These are phyloP conservation scores for Carex parvula DNA, from an alignment of 176 grass and related monocot genomes.

Conservation along the genomic window DNA sequence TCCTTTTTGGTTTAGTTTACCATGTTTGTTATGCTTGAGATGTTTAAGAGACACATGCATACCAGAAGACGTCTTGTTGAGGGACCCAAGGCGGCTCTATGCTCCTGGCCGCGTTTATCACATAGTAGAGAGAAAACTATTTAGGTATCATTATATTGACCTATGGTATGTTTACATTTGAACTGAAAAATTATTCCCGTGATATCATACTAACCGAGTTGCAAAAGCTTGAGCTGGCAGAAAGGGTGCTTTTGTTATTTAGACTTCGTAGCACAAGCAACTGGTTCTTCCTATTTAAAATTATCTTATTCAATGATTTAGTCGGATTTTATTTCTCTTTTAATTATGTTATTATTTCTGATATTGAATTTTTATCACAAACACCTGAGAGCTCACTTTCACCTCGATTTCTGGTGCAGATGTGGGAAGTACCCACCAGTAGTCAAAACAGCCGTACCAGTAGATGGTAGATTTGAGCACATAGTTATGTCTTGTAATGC, in stretches of 20 bases:
- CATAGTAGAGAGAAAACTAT: slow-evolving; percentile 81
- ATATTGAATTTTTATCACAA: neutral
- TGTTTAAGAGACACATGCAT: slow-evolving; percentile 89
- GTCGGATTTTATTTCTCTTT: neutral
- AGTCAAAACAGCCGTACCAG: slow-evolving; percentile 88
- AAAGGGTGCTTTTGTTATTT: neutral
- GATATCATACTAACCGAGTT: neutral
- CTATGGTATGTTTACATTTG: neutral
- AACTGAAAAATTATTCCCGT: neutral
- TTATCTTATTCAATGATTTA: neutral
- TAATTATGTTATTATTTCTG: neutral
- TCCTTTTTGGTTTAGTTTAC: slow-evolving; percentile 56
- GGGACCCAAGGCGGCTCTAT: slow-evolving; percentile 93
- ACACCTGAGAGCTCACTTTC: neutral
- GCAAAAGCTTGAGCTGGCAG: neutral
- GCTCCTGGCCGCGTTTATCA: slow-evolving; percentile 88
- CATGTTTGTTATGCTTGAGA: slow-evolving; percentile 69
- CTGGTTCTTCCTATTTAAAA: neutral
- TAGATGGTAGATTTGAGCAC: slow-evolving; percentile 93
- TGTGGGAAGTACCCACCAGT: slow-evolving; percentile 83
- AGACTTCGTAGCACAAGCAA: neutral
- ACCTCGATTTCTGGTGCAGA: slow-evolving; percentile 31
- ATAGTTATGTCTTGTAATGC: slow-evolving; percentile 96
- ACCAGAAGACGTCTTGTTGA: slow-evolving; percentile 69
- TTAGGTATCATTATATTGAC: slow-evolving; percentile 43